Base-by-base conservation (phyloP, 805 yeast species). In the Tetrapisispora phaffii region DNA sequence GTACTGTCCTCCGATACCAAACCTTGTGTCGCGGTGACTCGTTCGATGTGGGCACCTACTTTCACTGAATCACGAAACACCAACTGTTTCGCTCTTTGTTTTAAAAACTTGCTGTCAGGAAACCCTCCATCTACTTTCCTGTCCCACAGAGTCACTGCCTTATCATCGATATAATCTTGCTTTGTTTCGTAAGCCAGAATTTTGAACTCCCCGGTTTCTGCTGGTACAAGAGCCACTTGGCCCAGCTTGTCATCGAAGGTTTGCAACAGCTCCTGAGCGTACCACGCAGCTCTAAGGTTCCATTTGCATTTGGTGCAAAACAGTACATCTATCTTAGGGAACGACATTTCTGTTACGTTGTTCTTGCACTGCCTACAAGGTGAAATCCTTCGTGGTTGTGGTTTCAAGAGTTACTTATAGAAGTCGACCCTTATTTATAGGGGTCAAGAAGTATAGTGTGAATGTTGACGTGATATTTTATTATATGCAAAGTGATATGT, bases 211-310 rank as follows among this genome's bases (percentile, higher is more conserved):
- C 79, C 94, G 34, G 71, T 56, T 45, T 65, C 57, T 44, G 71
- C 58, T 56, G 86, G 72, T 38, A 65, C 62, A 59, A 74, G 57
- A 0, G 78, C 65, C 2, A 80, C 74, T 45, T 80, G 82, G 15
- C 79, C 79, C 7, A 79, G 55, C 20, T 69, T 67, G 4, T 64
- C 60, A 3, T 79, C 80, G 61, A 86, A 88, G 0, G 96, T 88
- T 56, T 83, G 86, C n/a, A 87, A 65, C 1, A 88, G 67, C 62
- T 87, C 96, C 59, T 85, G 95, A 28, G 79, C 68, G 53, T 85
- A 85, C 96, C 96, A 88, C 0, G 85, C 74, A 1, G 96, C 94
- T 12, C 96, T 68, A 39, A 85, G 73, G 54, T 84, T 83, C 96
- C 96, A 87, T 56, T 83, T 82, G 69, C 96, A 87, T 57, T 75